Base-by-base conservation (phyloP, 1,139 yeast genomes). In the Arxiozyma slooffiae region DNA sequence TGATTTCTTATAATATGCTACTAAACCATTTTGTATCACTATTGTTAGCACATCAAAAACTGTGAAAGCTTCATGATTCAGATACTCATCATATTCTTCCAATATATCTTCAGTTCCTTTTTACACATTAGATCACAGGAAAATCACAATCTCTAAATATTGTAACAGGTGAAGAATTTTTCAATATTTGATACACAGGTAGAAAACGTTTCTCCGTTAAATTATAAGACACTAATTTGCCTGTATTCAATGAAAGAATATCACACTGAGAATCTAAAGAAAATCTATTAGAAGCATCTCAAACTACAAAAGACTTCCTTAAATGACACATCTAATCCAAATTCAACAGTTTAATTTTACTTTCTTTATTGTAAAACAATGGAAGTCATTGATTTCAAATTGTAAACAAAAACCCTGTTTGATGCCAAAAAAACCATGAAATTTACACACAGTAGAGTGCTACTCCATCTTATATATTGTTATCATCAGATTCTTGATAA, bases 11-110 rank as follows among this genome's bases (percentile, higher is more conserved):
- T 62, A 67, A 37, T 64, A 63, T 22, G 70, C 54, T 1, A 76
- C 75, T 34, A 67, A 66, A 0, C 80, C 81, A 57, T 75, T 76
- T 55, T 77, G 81, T 22, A 77, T 62, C 11, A 76, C 53, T 50
- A 63, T 69, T 1, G 73, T 73, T 21, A 62, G 52, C 37, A 60
- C 66, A 40, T 71, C 70, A 56, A 66, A 76, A 0, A 76, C 71
- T 0, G 71, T 65, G 17, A 76, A 58, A 6, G 72, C 54, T 52
- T 76, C 80, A 44, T 67, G 69, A 48, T 70, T 71, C 8, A 53
- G 48, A 36, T 59, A 51, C 20, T 57, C 56, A 41, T 62, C 63
- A 47, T 57, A 54, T 21, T 60, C 62, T n/a, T 57, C 57, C 2
- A 56, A 58, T 37, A 52, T 34, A n/a, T 54, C 57, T 4, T 50